These are phyloP conservation scores for Fusarium staphyleae DNA, from an alignment of 2,329 filamentous ascomycete genomes.

Conservation along the genomic window DNA sequence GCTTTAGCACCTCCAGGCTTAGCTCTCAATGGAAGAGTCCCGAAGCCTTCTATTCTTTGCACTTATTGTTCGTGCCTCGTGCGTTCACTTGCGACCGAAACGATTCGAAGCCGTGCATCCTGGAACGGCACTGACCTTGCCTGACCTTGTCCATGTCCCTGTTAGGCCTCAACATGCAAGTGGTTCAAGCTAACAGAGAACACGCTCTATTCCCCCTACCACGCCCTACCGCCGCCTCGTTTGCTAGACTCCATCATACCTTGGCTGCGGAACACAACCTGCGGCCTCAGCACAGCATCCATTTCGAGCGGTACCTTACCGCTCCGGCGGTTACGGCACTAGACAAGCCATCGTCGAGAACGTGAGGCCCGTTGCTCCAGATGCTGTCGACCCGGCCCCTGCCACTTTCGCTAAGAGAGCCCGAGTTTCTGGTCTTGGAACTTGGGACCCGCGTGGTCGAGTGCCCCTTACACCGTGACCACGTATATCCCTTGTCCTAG, in stretches of 20 bases:
- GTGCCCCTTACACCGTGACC: slow-evolving; percentile 28
- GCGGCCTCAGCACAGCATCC: slow-evolving; percentile 5
- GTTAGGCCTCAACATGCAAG: slow-evolving; percentile 21
- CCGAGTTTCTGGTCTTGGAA: slow-evolving; percentile 39
- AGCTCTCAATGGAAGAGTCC: slow-evolving; percentile 16
- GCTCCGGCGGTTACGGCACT: slow-evolving; percentile 24
- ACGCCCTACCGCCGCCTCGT: slow-evolving; percentile 2
- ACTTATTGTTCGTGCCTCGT: slow-evolving; percentile 6
- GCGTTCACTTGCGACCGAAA: slow-evolving; percentile 11
- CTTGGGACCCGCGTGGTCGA: slow-evolving; percentile 37
- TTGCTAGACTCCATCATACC: slow-evolving; percentile 1
- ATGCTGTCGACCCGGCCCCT: slow-evolving; percentile 31
- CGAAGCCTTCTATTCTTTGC: slow-evolving; percentile 18
- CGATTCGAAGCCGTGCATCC: slow-evolving; percentile 24
- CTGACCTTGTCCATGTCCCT: slow-evolving; percentile 17
- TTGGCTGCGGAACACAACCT: neutral
- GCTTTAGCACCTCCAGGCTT: slow-evolving; percentile 11
- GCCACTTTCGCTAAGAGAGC: slow-evolving; percentile 38
- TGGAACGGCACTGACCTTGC: slow-evolving; percentile 35
- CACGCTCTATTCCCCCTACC: slow-evolving; percentile 1
- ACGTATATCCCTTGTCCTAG: slow-evolving; percentile 28
- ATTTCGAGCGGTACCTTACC: slow-evolving; percentile 18
- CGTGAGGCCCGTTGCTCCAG: slow-evolving; percentile 22
- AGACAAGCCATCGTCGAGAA: slow-evolving; percentile 13
- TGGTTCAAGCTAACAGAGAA: slow-evolving; percentile 14